Evolutionary conservation across 1,139 yeast species (phyloP).

Genomic region (Suhomyces taliae): DNA sequence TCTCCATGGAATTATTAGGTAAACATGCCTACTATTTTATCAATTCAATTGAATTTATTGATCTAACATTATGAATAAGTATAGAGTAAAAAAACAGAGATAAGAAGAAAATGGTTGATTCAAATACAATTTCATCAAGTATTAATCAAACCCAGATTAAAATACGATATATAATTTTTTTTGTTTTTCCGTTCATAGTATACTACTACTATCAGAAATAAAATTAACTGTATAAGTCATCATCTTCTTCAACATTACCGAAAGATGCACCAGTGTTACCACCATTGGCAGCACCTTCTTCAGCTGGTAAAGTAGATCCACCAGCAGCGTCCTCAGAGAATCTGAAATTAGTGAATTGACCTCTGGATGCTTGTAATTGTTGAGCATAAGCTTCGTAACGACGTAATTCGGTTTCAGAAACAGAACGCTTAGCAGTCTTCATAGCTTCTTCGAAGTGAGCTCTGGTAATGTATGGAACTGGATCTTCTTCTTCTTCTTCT

Average conservation of each 20-base stretch:
- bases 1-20: no score
- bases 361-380: conserved; percentile 94
- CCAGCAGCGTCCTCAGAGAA: conserved; percentile 55
- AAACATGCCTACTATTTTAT: neutral
- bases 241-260: conserved; percentile 84
- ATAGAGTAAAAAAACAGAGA: neutral
- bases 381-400: conserved; percentile 99
- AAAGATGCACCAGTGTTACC: conserved; percentile 75
- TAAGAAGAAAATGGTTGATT: neutral
- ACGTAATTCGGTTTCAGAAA: conserved; percentile 94
- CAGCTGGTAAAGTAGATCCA: conserved; percentile 21
- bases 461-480: conserved; percentile 92
- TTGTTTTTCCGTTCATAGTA: neutral
- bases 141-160: neutral
- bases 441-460: conserved; percentile 97
- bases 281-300: conserved; percentile 63
- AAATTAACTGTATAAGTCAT: conserved; percentile 79
- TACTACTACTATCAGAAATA: neutral
- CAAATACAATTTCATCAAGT: neutral
- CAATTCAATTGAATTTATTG: neutral
- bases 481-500: conserved; percentile 68
- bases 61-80: neutral
- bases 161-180: neutral
- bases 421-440: conserved; percentile 98
- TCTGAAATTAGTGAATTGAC: conserved; percentile 78